A percentile compares a stretch with the other conserved stretches of the same genome.
These are phyloP conservation scores for Chlorencoelia australis DNA, from an alignment of 2,329 filamentous ascomycete genomes.

Conservation along the genomic window DNA sequence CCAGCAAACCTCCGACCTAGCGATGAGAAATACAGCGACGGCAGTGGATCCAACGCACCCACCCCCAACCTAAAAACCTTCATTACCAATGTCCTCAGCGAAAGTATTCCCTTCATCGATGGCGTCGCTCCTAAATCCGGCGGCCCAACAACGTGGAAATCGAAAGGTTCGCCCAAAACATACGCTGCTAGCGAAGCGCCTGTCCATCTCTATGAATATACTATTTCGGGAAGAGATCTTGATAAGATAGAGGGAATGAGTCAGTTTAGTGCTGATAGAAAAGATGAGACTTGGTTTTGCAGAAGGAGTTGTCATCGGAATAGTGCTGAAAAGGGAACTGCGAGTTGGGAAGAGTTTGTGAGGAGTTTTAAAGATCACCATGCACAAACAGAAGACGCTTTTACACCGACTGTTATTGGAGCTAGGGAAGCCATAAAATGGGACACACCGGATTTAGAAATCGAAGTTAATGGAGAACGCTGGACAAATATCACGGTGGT, in stretches of 20 bases:
- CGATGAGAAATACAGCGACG: constrained; percentile 8
- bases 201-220: constrained; percentile 44
- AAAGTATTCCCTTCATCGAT: constrained; percentile 49
- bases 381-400: constrained; percentile 44
- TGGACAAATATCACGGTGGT: constrained; percentile 41
- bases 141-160: constrained; percentile 36
- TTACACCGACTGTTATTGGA: constrained; percentile 46
- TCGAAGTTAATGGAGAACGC: constrained; percentile 27
- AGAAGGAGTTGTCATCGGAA: constrained; percentile 53
- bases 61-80: constrained; percentile 35
- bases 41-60: constrained; percentile 8
- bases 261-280: constrained; percentile 23
- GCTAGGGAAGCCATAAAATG: constrained; percentile 33
- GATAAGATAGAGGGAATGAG: constrained; percentile 27
- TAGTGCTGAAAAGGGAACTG: constrained; percentile 39
- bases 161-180: constrained; percentile 36
- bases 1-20: constrained; percentile 8
- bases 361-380: constrained; percentile 48
- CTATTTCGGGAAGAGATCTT: constrained; percentile 36
- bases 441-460: constrained; percentile 35
- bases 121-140: constrained; percentile 36
- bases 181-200: constrained; percentile 39
- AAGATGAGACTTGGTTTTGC: constrained; percentile 51
- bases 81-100: constrained; percentile 42
- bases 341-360: constrained; percentile 54